Conservation (phyloP, 306 rosid species). For the Ochetophila trinervis region DNA sequence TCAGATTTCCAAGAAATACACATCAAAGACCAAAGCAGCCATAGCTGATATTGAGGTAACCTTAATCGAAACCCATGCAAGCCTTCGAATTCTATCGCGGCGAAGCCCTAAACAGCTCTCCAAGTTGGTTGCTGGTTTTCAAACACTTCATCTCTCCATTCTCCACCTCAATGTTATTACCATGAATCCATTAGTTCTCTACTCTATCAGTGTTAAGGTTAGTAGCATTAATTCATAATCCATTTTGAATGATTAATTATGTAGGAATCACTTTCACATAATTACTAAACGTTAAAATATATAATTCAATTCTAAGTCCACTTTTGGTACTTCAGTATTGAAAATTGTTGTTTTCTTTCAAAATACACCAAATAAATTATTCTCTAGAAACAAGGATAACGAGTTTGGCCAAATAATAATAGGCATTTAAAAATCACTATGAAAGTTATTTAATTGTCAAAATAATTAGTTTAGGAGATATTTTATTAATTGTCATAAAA, state of each 20-base stretch:
- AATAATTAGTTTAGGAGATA: no score
- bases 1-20: conserved; percentile 53
- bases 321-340: no score
- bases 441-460: no score
- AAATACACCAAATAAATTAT: no score
- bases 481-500: no score
- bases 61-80: conserved; percentile 86
- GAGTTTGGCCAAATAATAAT: no score
- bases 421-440: no score
- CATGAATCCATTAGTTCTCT: conserved; percentile 60
- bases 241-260: no score
- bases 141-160: conserved; percentile 57
- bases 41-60: conserved; percentile 90
- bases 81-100: conserved; percentile 59
- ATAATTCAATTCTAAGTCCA: no score
- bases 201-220: conserved; percentile 87
- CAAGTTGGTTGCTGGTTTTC: conserved; percentile 67
- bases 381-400: no score
- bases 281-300: not conserved
- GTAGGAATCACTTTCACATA: not conserved
- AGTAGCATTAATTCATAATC: not conserved
- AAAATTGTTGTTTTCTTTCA: no score
- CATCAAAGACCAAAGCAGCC: conserved; percentile 56
- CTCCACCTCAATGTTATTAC: conserved; percentile 86
- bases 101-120: conserved; percentile 51